Base-by-base conservation (phyloP, 2,329 filamentous ascomycete genomes). In the Achaetomium macrosporum region DNA sequence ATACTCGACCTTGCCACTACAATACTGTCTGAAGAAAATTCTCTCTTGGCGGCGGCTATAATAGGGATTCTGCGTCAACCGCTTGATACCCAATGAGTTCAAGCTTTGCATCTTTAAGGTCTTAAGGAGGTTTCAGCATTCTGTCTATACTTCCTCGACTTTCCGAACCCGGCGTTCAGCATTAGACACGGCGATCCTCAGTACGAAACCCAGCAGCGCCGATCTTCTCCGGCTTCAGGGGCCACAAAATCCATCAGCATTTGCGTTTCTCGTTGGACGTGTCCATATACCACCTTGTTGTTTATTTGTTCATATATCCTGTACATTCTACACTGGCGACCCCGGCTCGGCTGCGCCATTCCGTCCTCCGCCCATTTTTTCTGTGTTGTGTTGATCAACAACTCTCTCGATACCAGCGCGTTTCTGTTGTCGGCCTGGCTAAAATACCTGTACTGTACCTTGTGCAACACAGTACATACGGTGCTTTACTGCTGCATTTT, bases 271-370 rank as follows among this genome's bases (percentile, higher is more conserved):
- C 8, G 12, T 37, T 37, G 35, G 35, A 37, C 35, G 8, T 37
- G 35, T 37, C 35, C 35, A 37, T 37, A 15, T n/a, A 8, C 12
- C 15, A n/a, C 8, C 12, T 16, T 37, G 7, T 37, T 37, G 12
- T 51, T 25, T 44, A 12, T 43, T 11, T 39, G 13, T 41, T 33
- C 36, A 42, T 41, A n/a, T 25, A 16, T 25, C 43, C 19, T 52
- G 52, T 55, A 53, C 19, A 50, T 50, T 44, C 30, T 42, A 40
- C 40, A 40, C 44, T 55, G 48, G 54, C 40, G 58, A 51, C 56
- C 52, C 47, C 50, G 59, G 55, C 49, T 55, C 36, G 53, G 53
- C 58, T 46, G 47, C 47, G 50, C 29, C 47, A 42, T 36, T 37
- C 35, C 39, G 30, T 43, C 41, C 16, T 54, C 31, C 16, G 6